Base-by-base conservation (phyloP, 2,329 filamentous ascomycete species). In the Aspergillus awamori region DNA sequence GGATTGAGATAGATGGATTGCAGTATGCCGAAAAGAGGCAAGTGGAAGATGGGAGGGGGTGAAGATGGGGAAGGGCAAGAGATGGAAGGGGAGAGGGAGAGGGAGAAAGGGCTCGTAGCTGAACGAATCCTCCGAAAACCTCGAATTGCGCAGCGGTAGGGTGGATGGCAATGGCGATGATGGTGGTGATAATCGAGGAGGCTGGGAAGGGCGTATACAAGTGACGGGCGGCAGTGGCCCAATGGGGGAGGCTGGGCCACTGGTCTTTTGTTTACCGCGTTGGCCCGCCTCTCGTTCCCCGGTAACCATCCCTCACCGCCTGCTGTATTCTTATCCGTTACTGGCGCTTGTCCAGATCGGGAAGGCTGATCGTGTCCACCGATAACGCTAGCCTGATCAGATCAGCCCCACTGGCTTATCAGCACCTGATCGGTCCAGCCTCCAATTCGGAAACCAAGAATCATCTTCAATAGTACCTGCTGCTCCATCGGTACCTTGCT, bases 211-310 rank as follows among this genome's bases (percentile, higher is more conserved):
- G 56, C 62, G 20, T 15, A 17, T 24, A 38, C 33, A 38, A 15
- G 1, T 10, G 4, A 33, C 17, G 52, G 41, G 41, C 41, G 33
- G 33, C 15, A 36, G 33, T 13, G 33, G 36, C 52, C 52, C 28
- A 72, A 71, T 70, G 36, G 62, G 61, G 71, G 76, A 76, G 77
- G 76, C 75, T 79, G 77, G 77, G 74, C 74, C 73, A 78, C 74
- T 71, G 64, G 56, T 64, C 61, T 70, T 36, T 75, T 79, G 76
- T 79, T 79, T 78, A 79, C 76, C 43, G 26, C 59, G 28, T 33
- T 36, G 33, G 33, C 33, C 33, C 33, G 33, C 33, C 33, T 36
- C 33, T 59, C 67, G 72, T 75, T 74, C 70, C 73, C 64, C 59
- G 74, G 76, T 67, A 77, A 79, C 76, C 61, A 57, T 0, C 0